phyloP scores from a whole-genome alignment of 2,329 filamentous ascomycete species.

The Arthrobotrys iridis region DNA sequence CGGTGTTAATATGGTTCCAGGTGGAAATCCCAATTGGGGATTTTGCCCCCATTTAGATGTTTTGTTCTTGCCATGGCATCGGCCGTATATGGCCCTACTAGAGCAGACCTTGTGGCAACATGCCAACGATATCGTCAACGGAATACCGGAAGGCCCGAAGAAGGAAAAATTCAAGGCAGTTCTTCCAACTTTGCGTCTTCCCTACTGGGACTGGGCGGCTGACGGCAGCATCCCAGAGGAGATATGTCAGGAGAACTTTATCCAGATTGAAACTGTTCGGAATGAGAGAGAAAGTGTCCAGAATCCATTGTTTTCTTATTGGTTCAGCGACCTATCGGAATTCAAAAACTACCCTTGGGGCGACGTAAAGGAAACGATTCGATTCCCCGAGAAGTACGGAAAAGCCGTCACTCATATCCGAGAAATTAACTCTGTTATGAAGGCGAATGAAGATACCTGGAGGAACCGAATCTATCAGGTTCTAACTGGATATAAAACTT shows the following conservation, averaged over 20 bases:
- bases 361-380: conserved; percentile 16
- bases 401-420: not conserved
- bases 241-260: conserved; percentile 42
- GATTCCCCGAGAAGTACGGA: not conserved
- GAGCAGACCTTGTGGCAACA: conserved; percentile 62
- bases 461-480: conserved; percentile 72
- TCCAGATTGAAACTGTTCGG: conserved; percentile 67
- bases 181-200: conserved; percentile 60
- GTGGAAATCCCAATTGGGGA: conserved; percentile 20
- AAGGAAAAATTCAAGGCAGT: conserved; percentile 59
- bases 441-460: conserved; percentile 12
- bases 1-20: not conserved
- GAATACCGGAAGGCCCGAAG: conserved; percentile 63
- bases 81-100: conserved; percentile 74
- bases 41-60: conserved; percentile 23
- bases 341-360: conserved; percentile 16
- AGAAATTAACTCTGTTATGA: conserved; percentile 5
- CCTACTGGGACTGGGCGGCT: conserved; percentile 67
- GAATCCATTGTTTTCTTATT: conserved; percentile 72
- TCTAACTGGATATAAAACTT: conserved; percentile 74
- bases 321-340: conserved; percentile 63
- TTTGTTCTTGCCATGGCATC: conserved; percentile 80
- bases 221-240: conserved; percentile 60
- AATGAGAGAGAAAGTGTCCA: conserved; percentile 67
- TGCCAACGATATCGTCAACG: conserved; percentile 61